These are phyloP conservation scores for Cutaneotrichosporon arboriforme DNA, from an alignment of 1,284 basidiomycete species.

Conservation along the genomic window DNA sequence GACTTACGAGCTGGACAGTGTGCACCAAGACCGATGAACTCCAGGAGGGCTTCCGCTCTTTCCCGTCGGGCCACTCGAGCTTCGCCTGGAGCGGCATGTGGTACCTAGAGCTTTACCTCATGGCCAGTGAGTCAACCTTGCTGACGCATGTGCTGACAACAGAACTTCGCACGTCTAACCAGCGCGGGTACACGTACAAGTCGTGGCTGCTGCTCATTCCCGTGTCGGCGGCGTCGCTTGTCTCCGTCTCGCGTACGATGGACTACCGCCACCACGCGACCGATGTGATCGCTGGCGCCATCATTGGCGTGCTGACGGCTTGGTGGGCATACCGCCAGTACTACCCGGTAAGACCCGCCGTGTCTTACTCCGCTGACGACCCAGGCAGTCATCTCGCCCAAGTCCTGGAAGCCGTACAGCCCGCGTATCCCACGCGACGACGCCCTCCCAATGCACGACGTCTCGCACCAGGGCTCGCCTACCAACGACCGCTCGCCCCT, in stretches of 20 bases:
- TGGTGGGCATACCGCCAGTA: constrained; percentile 46
- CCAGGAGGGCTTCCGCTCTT: constrained; percentile 82
- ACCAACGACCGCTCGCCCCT: no score
- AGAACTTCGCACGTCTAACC: constrained; percentile 83
- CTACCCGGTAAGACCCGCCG: constrained; percentile 36
- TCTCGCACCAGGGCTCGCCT: no score
- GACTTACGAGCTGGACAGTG: constrained; percentile 66
- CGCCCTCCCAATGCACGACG: constrained; percentile 10
- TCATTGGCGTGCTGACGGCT: constrained; percentile 33
- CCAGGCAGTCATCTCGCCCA: constrained; percentile 27
- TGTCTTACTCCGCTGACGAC: neutral
- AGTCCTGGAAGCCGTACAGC: constrained; percentile 38
- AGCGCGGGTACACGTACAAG: constrained; percentile 72
- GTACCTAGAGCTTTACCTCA: constrained; percentile 52
- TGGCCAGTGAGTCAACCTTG: constrained; percentile 29
- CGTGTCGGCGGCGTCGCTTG: constrained; percentile 68
- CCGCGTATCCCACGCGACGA: constrained; percentile 35
- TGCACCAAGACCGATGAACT: constrained; percentile 72
- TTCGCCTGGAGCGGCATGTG: constrained; percentile 46
- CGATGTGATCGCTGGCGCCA: constrained; percentile 41
- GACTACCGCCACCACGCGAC: constrained; percentile 46
- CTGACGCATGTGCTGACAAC: constrained; percentile 49
- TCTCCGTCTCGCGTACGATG: constrained; percentile 81
- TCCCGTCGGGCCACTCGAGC: constrained; percentile 87
- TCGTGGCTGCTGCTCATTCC: constrained; percentile 79